These are phyloP conservation scores for Plasmodium chabaudi DNA, from an alignment of 169 alveolate genomes.

Conservation along the genomic window DNA sequence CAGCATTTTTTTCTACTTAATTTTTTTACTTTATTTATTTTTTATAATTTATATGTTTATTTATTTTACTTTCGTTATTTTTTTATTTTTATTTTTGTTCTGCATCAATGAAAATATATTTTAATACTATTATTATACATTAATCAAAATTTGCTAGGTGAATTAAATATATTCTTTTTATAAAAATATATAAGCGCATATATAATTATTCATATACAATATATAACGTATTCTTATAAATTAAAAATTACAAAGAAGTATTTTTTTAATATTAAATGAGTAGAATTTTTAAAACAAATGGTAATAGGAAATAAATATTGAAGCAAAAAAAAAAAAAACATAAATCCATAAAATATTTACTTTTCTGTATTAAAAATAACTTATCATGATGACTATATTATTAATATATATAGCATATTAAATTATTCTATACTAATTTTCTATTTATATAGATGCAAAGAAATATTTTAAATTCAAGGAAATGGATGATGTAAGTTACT, in stretches of 20 bases:
- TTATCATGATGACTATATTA: background rate
- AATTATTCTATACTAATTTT: background rate
- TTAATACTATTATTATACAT: background rate
- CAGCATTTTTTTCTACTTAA: background rate
- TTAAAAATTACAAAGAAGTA: background rate
- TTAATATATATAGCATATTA: background rate
- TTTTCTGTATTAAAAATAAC: background rate
- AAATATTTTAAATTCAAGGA: slow-evolving; percentile 71
- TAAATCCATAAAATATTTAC: background rate
- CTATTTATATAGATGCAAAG: slow-evolving; percentile 47
- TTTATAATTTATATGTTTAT: slow-evolving; percentile 4
- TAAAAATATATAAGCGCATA: background rate
- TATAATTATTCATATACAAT: background rate
- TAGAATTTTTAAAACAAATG: slow-evolving; percentile 61
- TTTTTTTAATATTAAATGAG: slow-evolving; percentile 58
- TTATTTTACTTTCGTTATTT: slow-evolving; percentile 14
- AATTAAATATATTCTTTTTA: slow-evolving; percentile 10
- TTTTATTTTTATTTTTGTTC: slow-evolving; percentile 62
- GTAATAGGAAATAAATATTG: slow-evolving; percentile 29
- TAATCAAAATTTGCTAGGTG: slow-evolving; percentile 1
- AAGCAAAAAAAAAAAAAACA: background rate
- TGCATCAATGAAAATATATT: slow-evolving; percentile 37
- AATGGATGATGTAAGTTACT: slow-evolving; percentile 70
- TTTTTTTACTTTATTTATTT: slow-evolving; percentile 9
- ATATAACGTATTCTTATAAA: no score